Evolutionary conservation across 1,284 basidiomycete genomes (phyloP).

Genomic region (Gymnopus androsaceus): DNA sequence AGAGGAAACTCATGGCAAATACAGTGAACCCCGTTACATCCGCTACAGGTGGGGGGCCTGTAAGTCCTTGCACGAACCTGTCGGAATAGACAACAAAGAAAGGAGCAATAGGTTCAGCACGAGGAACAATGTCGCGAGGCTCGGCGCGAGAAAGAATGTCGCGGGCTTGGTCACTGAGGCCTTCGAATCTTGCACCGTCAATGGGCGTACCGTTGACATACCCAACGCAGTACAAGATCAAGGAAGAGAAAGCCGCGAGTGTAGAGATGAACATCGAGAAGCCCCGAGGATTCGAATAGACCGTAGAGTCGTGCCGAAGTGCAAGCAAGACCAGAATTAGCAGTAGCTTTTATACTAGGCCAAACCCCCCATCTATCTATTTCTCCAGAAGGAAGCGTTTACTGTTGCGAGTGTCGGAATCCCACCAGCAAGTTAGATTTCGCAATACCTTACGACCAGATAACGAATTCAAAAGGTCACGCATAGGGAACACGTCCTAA

Average conservation of each 20-base stretch:
- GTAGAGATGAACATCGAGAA: slow-evolving; percentile 2
- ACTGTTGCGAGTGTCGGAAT: not conserved
- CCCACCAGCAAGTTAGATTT: not conserved
- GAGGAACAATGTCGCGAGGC: slow-evolving; percentile 28
- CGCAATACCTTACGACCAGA: not conserved
- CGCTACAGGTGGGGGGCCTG: slow-evolving; percentile 44
- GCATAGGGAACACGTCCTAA: not conserved
- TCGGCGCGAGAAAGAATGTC: slow-evolving; percentile 43
- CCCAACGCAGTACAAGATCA: slow-evolving; percentile 18
- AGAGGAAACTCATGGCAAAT: slow-evolving; percentile 47
- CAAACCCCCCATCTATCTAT: not conserved
- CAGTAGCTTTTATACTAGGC: not conserved
- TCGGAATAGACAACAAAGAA: slow-evolving; percentile 55
- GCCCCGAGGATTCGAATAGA: not conserved
- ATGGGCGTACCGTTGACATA: slow-evolving; percentile 21
- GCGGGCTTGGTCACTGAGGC: slow-evolving; percentile 35
- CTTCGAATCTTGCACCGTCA: slow-evolving; percentile 24
- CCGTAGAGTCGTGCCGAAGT: slow-evolving; percentile 5
- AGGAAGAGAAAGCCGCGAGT: slow-evolving; percentile 12
- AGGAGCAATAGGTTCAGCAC: slow-evolving; percentile 33
- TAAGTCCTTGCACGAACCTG: slow-evolving; percentile 39
- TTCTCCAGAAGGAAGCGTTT: not conserved
- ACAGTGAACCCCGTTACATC: slow-evolving; percentile 37
- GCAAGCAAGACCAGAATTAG: not conserved
- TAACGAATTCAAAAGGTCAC: slow-evolving; percentile 3